These are phyloP conservation scores for Linum tenue DNA, from an alignment of 345 rosid genomes.

Conservation along the genomic window DNA sequence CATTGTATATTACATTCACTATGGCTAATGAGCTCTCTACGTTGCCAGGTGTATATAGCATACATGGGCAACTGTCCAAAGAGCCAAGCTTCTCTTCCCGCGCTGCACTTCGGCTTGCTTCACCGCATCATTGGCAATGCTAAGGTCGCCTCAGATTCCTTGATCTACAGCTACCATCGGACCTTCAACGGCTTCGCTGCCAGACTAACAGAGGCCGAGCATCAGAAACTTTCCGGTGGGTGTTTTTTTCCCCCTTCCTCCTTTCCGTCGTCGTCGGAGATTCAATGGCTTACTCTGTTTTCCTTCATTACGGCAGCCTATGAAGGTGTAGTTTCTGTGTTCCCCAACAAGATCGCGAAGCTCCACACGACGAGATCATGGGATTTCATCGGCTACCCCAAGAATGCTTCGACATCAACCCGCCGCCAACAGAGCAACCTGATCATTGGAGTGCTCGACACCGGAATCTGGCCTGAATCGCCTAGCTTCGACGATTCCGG, in stretches of 20 bases:
- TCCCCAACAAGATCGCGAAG: background rate
- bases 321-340: background rate
- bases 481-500: conserved; percentile 8
- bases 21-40: too few species aligned
- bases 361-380: background rate
- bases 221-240: background rate
- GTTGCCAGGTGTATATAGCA: background rate
- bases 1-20: too few species aligned
- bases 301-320: background rate
- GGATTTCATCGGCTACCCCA: background rate
- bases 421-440: background rate
- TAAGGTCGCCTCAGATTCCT: background rate
- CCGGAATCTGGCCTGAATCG: conserved; percentile 1
- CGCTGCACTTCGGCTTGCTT: background rate
- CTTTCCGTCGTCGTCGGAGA: background rate
- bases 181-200: background rate
- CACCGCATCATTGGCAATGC: background rate
- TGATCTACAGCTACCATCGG: background rate
- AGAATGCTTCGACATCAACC: background rate
- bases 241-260: background rate
- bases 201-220: background rate
- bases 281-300: background rate
- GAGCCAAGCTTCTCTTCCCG: background rate
- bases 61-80: background rate
- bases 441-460: conserved; percentile 8